These are phyloP conservation scores for Neophaeococcomyces aloes DNA, from an alignment of 2,329 filamentous ascomycete genomes.

Conservation along the genomic window DNA sequence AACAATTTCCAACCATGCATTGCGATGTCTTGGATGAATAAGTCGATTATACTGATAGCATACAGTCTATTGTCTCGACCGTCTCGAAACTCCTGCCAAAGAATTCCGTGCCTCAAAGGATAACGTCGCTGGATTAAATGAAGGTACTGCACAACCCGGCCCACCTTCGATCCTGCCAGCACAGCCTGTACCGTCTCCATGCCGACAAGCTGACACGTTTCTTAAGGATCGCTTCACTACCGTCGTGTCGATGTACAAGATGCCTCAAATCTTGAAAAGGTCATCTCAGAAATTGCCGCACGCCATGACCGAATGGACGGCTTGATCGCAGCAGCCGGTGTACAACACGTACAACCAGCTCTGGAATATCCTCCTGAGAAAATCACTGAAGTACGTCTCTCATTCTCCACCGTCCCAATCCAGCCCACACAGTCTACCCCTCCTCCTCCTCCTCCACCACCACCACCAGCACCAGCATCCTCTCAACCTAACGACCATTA, in stretches of 20 bases:
- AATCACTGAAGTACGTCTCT: conserved; percentile 5
- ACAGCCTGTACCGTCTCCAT: too few relatives aligned
- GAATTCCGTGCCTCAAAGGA: conserved; percentile 57
- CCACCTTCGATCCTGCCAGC: too few relatives aligned
- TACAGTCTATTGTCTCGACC: conserved; percentile 39
- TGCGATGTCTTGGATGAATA: too few relatives aligned
- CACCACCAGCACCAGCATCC: not conserved
- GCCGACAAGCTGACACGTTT: conserved; percentile 33
- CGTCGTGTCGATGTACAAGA: conserved; percentile 72
- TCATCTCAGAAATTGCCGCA: conserved; percentile 58
- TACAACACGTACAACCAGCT: conserved; percentile 72
- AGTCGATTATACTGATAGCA: not conserved
- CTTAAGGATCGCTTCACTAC: conserved; percentile 62
- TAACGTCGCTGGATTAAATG: conserved; percentile 38
- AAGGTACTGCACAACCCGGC: too few relatives aligned
- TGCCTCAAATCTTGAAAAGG: conserved; percentile 53
- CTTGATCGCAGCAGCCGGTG: conserved; percentile 59
- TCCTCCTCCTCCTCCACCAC: not conserved
- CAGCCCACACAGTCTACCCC: not conserved
- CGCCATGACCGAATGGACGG: conserved; percentile 66
- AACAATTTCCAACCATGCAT: too few relatives aligned
- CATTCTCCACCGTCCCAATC: not conserved
- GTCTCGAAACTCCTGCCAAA: conserved; percentile 33
- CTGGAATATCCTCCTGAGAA: conserved; percentile 62
- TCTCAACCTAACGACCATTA: conserved; percentile 35